phyloP scores from a whole-genome alignment of 352 stramenopile species.

The Stephanocyclus meneghinianus region DNA sequence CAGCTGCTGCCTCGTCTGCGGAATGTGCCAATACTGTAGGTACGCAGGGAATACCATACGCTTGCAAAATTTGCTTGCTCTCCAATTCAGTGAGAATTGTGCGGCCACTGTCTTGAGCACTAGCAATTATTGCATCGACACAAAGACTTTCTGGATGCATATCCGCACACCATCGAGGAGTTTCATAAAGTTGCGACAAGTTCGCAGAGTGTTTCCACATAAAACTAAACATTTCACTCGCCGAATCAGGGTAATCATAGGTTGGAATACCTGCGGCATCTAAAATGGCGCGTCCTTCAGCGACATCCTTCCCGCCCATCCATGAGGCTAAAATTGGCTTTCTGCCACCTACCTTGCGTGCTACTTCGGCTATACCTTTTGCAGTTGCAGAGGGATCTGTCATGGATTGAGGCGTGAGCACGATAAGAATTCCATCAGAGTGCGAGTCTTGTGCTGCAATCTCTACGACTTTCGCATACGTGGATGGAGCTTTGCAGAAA shows the following conservation, averaged over 20 bases:
- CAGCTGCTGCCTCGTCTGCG: constrained; percentile 30
- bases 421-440: constrained; percentile 60
- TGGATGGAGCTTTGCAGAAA: constrained; percentile 13
- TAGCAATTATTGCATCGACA: constrained; percentile 32
- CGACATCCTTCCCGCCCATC: constrained; percentile 56
- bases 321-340: constrained; percentile 64
- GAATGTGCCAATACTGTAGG: constrained; percentile 22
- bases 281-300: constrained; percentile 52
- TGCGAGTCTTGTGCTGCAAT: constrained; percentile 49
- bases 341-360: constrained; percentile 37
- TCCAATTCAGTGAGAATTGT: constrained; percentile 40
- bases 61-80: constrained; percentile 35
- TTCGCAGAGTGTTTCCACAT: constrained; percentile 27
- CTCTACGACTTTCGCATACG: constrained; percentile 54
- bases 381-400: constrained; percentile 61
- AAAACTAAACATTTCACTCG: constrained; percentile 42
- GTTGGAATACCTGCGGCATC: constrained; percentile 53
- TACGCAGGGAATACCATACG: constrained; percentile 37
- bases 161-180: constrained; percentile 37
- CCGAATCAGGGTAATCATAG: constrained; percentile 57
- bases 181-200: constrained; percentile 40
- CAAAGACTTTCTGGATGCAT: constrained; percentile 27
- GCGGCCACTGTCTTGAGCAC: constrained; percentile 26
- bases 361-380: constrained; percentile 51
- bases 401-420: constrained; percentile 67